A percentile compares a stretch with the other conserved stretches of the same genome.
Evolutionary conservation across 176 grass and related monocot species (phyloP).

Genomic region (Avena insularis): DNA sequence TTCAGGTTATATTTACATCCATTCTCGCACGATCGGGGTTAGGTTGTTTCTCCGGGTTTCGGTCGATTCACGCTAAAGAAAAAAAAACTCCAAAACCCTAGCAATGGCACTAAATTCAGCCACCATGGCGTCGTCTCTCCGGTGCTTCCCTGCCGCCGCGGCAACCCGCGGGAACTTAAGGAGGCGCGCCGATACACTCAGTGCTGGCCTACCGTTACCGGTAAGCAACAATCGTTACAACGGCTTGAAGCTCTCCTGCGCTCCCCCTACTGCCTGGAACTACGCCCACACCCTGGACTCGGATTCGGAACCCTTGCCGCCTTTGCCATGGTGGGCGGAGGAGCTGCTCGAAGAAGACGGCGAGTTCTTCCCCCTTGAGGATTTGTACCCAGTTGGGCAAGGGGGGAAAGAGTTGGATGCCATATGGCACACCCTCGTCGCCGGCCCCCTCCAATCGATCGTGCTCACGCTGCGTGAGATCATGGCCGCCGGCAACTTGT

Average conservation of each 20-base stretch:
- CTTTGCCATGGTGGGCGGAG: not conserved
- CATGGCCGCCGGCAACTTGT: not conserved
- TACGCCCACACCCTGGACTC: not conserved
- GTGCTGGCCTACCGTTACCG: not conserved
- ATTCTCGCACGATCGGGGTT: no score
- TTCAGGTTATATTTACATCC: no score
- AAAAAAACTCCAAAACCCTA: not conserved
- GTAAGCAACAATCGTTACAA: not conserved
- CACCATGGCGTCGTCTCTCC: conserved; percentile 2
- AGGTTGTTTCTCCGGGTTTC: no score
- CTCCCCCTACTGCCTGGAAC: not conserved
- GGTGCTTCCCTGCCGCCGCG: not conserved
- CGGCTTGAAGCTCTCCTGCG: not conserved
- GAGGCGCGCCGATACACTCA: not conserved
- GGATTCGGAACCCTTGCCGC: not conserved
- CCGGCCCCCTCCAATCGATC: not conserved
- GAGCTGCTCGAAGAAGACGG: not conserved
- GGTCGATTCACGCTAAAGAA: no score
- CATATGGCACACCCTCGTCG: conserved; percentile 1
- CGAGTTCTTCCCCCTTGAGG: not conserved
- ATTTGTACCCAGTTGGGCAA: not conserved
- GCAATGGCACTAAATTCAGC: not conserved
- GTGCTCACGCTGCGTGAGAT: conserved; percentile 16
- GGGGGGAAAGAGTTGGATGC: not conserved
- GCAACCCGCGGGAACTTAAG: not conserved